Evolutionary conservation across 768 basidiomycete species (phyloP).

Genomic region (Lactarius indigo): DNA sequence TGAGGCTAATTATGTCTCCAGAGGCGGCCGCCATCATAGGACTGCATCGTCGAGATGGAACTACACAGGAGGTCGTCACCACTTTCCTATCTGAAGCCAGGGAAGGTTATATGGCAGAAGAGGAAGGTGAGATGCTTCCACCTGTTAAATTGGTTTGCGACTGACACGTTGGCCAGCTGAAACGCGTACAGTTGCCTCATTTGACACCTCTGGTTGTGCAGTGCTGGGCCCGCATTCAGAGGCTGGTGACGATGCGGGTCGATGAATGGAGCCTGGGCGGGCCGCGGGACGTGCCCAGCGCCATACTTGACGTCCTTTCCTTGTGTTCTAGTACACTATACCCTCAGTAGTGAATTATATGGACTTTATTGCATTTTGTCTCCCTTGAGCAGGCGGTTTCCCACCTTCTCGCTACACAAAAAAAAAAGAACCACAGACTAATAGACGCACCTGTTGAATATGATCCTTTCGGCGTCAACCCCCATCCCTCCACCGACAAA

Average conservation of each 20-base stretch:
- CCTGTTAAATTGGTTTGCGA: not conserved
- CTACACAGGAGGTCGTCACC: not conserved
- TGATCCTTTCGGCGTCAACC: not conserved
- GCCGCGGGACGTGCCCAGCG: not conserved
- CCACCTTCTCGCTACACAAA: not conserved
- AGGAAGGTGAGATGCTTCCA: not conserved
- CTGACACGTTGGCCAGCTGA: constrained; percentile 1
- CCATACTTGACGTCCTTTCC: not conserved
- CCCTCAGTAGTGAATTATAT: not conserved
- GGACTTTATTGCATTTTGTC: not conserved
- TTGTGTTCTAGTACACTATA: not conserved
- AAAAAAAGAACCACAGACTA: not conserved
- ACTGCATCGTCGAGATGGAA: not conserved
- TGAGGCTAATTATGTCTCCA: not conserved
- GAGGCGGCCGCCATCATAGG: not conserved
- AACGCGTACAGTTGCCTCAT: not conserved
- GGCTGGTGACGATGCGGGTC: not conserved
- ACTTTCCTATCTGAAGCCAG: not conserved
- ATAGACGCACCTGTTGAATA: not conserved
- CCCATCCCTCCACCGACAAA: not conserved
- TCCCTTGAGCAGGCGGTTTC: too few species aligned
- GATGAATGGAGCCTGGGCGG: not conserved
- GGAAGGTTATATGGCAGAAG: not conserved
- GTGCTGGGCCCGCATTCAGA: not conserved
- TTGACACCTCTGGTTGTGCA: not conserved